Base-by-base conservation (phyloP, 2,329 filamentous ascomycete species). In the Stagonosporopsis tanaceti region DNA sequence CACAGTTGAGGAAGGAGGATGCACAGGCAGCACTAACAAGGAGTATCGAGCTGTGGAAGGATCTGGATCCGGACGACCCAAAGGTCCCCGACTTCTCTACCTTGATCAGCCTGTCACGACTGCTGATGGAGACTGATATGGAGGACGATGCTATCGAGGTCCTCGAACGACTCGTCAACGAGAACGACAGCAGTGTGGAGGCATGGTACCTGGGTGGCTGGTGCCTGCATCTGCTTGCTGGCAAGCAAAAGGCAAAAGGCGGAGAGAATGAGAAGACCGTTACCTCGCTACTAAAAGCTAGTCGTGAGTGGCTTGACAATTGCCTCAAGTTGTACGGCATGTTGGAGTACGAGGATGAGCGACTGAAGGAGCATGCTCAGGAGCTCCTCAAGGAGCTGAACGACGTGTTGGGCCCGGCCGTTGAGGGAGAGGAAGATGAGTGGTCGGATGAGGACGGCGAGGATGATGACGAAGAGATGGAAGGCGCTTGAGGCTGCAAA, bases 181-280 rank as follows among this genome's bases (percentile, higher is more conserved):
- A 99, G 74, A 94, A 99, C 65, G 96, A 99, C 73, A 85, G 90
- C 71, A 97, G 94, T 75, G 91, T 99, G 20, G 95, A 99, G 78
- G 90, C 92, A 17, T 97, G 93, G 93, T 99, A 99, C 78, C 83
- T 99, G 5, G 95, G 95, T 40, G 96, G 95, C 4, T 98, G 94
- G 91, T 93, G 92, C 67, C 83, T 96, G 65, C 92, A 92, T 73
- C 84, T 97, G 57, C 81, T 90, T 61, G 91, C 90, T 11, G 85
- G 91, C 74, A 91, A 89, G 81, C 80, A 86, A 68, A 85, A 82
- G 67, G 77, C 77, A 61, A 75, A 77, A 4, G 80, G 80, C 37
- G 54, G 39, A 20, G 54, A 57, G 27, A 81, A 86, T 44, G 80
- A 81, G 45, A 86, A 86, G 78, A 68, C 65, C 15, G 62, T 69